Percentiles rank a stretch among this genome's conserved stretches.
Conservation (phyloP, 1,284 basidiomycete species). For the Uromyces viciae-fabae region DNA sequence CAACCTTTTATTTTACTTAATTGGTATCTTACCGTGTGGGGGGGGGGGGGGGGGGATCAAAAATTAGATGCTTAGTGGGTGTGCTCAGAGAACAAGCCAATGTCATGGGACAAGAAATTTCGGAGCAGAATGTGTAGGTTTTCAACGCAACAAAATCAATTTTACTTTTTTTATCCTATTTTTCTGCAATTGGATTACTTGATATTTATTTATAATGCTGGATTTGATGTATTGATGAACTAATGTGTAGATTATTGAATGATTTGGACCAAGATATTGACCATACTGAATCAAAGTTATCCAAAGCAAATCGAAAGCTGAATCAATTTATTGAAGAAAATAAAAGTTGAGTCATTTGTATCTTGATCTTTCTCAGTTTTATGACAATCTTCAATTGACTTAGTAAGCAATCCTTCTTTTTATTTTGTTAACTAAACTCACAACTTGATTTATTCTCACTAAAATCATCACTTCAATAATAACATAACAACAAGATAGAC, state of each 20-base stretch:
- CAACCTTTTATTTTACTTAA: no score
- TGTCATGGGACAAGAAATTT: slow-evolving; percentile 81
- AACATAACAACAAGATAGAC: not conserved
- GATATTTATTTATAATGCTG: not conserved
- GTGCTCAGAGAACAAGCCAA: slow-evolving; percentile 81
- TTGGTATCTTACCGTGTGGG: no score
- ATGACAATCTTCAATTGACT: not conserved
- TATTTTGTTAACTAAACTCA: not conserved
- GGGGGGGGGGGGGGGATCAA: no score
- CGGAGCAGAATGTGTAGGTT: slow-evolving; percentile 77
- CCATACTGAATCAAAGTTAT: slow-evolving; percentile 67
- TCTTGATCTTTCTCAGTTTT: not conserved
- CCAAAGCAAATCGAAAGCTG: slow-evolving; percentile 68
- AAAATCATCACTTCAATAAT: no score
- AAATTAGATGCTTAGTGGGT: slow-evolving; percentile 74
- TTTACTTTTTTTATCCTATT: not conserved
- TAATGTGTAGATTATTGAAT: slow-evolving; percentile 66
- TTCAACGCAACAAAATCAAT: no score
- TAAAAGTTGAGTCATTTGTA: slow-evolving; percentile 62
- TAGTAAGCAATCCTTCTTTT: not conserved
- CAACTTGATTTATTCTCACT: not conserved
- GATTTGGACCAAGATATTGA: slow-evolving; percentile 75
- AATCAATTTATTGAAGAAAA: slow-evolving; percentile 75
- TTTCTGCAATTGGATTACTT: not conserved
- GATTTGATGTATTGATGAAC: slow-evolving; percentile 1